Evolutionary conservation across 441 rosid genomes (phyloP).

Genomic region (Erodium moschatum): DNA sequence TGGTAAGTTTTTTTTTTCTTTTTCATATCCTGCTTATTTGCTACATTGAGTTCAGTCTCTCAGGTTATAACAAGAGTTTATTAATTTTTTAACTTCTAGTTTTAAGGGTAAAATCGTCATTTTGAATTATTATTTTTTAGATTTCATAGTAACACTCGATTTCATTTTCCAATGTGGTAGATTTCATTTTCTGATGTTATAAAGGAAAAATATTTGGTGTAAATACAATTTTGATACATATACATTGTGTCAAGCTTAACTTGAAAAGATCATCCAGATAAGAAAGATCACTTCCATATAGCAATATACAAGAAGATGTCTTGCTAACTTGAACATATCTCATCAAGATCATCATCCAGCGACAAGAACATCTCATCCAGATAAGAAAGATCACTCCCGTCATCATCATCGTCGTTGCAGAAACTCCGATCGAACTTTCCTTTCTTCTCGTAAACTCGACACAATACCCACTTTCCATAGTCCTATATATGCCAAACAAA

Average conservation of each 20-base stretch:
- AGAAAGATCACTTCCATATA: too few species aligned
- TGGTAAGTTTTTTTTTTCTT: too few species aligned
- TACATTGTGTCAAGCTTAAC: not conserved
- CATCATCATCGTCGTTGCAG: constrained; percentile 17
- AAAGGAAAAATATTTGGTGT: not conserved
- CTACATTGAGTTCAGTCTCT: too few species aligned
- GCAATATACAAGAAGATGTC: constrained; percentile 3
- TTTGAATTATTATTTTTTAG: too few species aligned
- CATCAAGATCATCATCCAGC: constrained; percentile 35
- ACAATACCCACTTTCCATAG: constrained; percentile 27
- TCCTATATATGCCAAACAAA: constrained; percentile 5
- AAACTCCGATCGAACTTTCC: not conserved
- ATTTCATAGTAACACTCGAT: too few species aligned
- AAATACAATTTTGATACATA: constrained; percentile 2
- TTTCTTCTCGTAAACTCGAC: constrained; percentile 31
- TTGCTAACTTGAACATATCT: constrained; percentile 21
- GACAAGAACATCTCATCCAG: constrained; percentile 42
- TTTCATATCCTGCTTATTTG: too few species aligned
- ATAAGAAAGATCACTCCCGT: constrained; percentile 34
- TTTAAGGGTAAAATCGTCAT: too few species aligned
- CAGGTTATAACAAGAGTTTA: too few species aligned
- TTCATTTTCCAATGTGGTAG: too few species aligned
- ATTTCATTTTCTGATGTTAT: too few species aligned
- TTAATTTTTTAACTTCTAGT: too few species aligned
- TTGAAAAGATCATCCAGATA: too few species aligned